Evolutionary conservation across 768 basidiomycete genomes (phyloP).

Genomic region (Boletellus emodensis): DNA sequence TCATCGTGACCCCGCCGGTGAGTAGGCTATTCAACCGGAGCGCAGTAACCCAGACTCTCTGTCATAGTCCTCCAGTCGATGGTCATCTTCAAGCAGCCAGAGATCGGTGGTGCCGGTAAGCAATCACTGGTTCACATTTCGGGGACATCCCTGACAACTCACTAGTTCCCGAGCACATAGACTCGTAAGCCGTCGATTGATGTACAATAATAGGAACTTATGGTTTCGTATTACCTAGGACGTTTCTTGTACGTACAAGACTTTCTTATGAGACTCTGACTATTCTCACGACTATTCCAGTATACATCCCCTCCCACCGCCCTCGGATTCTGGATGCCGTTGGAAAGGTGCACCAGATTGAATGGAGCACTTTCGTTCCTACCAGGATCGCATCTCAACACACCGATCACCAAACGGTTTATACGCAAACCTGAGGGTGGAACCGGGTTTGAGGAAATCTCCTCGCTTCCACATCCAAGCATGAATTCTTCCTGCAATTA

Average conservation of each 20-base stretch:
- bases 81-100: constrained; percentile 93
- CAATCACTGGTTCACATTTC: background rate
- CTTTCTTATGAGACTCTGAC: background rate
- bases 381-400: constrained; percentile 81
- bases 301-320: constrained; percentile 92
- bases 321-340: constrained; percentile 94
- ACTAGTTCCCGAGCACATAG: constrained; percentile 86
- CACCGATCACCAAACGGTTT: constrained; percentile 79
- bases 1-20: constrained; percentile 82
- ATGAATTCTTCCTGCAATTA: constrained; percentile 40
- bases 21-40: constrained; percentile 16
- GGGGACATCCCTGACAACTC: background rate
- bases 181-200: constrained; percentile 60
- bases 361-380: constrained; percentile 89
- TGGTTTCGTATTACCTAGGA: constrained; percentile 37
- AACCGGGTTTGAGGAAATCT: constrained; percentile 76
- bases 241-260: constrained; percentile 57
- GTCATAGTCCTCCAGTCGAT: constrained; percentile 79
- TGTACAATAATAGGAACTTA: background rate
- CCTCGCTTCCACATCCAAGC: constrained; percentile 15
- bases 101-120: constrained; percentile 89
- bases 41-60: background rate
- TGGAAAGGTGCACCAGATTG: constrained; percentile 78
- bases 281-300: constrained; percentile 36
- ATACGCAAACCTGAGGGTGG: constrained; percentile 72